Percentiles rank a stretch among this genome's conserved stretches.
These are phyloP conservation scores for Domatiomyces catenatus DNA, from an alignment of 2,329 filamentous ascomycete genomes.

Conservation along the genomic window DNA sequence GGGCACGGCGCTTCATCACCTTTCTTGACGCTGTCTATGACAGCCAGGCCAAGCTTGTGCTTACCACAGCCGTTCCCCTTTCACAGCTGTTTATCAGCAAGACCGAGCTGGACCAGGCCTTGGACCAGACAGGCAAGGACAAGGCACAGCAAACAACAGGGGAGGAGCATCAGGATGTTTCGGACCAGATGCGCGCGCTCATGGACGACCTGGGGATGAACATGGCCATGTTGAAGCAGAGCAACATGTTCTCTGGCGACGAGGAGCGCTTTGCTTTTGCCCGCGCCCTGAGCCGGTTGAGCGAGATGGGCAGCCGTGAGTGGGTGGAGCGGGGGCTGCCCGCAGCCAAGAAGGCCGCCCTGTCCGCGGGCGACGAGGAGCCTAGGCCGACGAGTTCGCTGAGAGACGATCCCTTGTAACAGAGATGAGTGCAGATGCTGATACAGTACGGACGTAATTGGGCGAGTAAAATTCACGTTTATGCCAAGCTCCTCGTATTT, in stretches of 20 bases:
- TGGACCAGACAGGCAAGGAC: conserved; percentile 26
- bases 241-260: conserved; percentile 77
- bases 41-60: conserved; percentile 76
- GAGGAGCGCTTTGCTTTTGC: conserved; percentile 96
- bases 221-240: conserved; percentile 70
- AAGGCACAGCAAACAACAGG: conserved; percentile 22
- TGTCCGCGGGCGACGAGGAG: conserved; percentile 18
- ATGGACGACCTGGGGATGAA: conserved; percentile 81
- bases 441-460: no score
- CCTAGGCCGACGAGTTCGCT: not conserved
- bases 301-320: conserved; percentile 84
- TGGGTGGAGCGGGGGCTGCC: conserved; percentile 73
- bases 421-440: no score
- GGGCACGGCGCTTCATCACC: conserved; percentile 86
- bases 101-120: conserved; percentile 48
- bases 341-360: conserved; percentile 32
- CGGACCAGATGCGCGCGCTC: conserved; percentile 59
- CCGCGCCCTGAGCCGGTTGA: conserved; percentile 65
- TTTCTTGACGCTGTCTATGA: conserved; percentile 97
- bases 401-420: not conserved
- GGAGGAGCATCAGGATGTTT: conserved; percentile 37
- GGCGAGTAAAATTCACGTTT: no score
- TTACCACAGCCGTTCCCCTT: conserved; percentile 76
- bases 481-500: not conserved
- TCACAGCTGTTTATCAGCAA: conserved; percentile 71